Base-by-base conservation (phyloP, 768 basidiomycete genomes). In the Kwoniella sp. region DNA sequence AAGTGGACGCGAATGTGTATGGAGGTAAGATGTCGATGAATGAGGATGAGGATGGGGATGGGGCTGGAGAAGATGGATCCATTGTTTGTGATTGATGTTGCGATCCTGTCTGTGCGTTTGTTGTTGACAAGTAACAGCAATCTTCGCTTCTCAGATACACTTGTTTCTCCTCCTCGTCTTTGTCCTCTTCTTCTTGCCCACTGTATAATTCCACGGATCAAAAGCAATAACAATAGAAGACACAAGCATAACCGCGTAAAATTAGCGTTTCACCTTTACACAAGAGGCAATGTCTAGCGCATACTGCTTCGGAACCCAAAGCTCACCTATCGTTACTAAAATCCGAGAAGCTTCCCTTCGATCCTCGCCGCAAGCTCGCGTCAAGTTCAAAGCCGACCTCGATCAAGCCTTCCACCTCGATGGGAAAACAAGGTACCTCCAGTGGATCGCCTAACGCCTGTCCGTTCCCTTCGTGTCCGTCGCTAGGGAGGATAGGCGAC, bases 11-110 rank as follows among this genome's bases (percentile, higher is more conserved):
- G n/a, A n/a, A n/a, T n/a, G n/a, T n/a, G n/a, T n/a, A n/a, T n/a
- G 52, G 53, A 55, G 61, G 61, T 20, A 55, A 30, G 20, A 63
- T 63, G 29, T 63, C 41, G 22, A 63, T 63, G 29, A 34, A 63
- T 22, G 62, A 63, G 3, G 54, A 55, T 15, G 53, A 55, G 22
- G 61, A 50, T 22, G 51, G 23, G 5, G 34, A 37, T 37, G 34
- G 13, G 5, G 34, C 7, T 13, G 34, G 34, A 37, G 34, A 37
- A 45, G 17, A 45, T 17, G 17, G 15, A 11, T 8, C 9, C 20
- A 17, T 3, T 7, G 41, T 11, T 9, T 8, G 20, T 17, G 41
- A 37, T 38, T 26, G 45, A 30, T 30, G 52, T n/a, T 28, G 30
- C 26, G 61, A 45, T 30, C 37, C 31, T 55, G 20, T 38, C 25